Percentiles rank a stretch among this genome's conserved stretches.
phyloP scores from a whole-genome alignment of 768 basidiomycete species.

The Hericium erinaceus region DNA sequence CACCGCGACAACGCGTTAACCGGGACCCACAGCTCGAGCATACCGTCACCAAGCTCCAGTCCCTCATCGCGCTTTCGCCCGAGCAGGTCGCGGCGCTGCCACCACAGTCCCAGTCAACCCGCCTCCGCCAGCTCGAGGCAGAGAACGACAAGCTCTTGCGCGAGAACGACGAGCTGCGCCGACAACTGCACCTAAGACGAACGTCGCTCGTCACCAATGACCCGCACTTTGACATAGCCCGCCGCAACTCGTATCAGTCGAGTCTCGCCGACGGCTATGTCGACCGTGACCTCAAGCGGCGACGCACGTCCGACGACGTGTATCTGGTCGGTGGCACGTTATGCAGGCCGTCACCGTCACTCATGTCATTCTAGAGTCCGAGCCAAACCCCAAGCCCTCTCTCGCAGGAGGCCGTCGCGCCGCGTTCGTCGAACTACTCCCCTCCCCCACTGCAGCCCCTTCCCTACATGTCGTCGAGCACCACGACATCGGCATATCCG shows the following conservation, averaged over 20 bases:
- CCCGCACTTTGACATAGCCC: conserved; percentile 12
- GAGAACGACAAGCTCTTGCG: conserved; percentile 64
- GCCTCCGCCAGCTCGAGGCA: conserved; percentile 76
- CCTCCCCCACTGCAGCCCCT: conserved; percentile 14
- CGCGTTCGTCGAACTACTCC: conserved; percentile 8
- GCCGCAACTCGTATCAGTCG: conserved; percentile 9
- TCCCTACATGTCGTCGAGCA: conserved; percentile 9
- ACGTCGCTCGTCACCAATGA: conserved; percentile 11
- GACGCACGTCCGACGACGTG: conserved; percentile 20
- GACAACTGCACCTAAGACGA: conserved; percentile 35
- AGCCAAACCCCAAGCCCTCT: conserved; percentile 22
- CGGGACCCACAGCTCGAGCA: conserved; percentile 56
- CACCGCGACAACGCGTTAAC: background rate
- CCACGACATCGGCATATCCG: conserved; percentile 9
- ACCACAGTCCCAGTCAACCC: conserved; percentile 45
- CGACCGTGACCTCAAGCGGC: conserved; percentile 17
- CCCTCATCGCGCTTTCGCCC: conserved; percentile 58
- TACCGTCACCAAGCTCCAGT: conserved; percentile 79
- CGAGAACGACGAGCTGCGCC: conserved; percentile 69
- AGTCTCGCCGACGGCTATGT: conserved; percentile 17
- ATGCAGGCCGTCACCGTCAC: background rate
- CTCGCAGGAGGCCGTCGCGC: conserved; percentile 16
- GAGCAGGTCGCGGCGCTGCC: conserved; percentile 70
- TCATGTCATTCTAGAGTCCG: conserved; percentile 7
- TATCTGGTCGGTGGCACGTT: conserved; percentile 17